Evolutionary conservation across 345 rosid species (phyloP), one percentile per base, ranked within the genome.

Genomic region (Hibiscus mutabilis): DNA sequence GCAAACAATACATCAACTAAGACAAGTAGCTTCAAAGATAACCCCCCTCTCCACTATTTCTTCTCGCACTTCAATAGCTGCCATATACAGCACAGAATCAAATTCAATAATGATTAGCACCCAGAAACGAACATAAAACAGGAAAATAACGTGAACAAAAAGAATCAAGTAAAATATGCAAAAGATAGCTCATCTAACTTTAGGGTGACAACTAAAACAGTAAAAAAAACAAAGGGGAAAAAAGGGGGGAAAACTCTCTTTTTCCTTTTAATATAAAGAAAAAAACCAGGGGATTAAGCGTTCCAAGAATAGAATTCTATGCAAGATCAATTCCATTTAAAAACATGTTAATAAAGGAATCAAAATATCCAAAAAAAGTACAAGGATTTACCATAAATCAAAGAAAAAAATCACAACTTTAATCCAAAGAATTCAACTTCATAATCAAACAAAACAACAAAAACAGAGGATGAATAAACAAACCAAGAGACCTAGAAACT

Each of bases 1-100:
- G 56, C 74, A 64, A 79, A 69, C 61, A 64, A 55, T 56, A 60
- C 51, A 21, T 69, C 78, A 53, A 76, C 75, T 68, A 69, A 5
- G 70, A 65, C 63, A 69, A 71, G 59, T 14, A 73, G 49, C 71
- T 75, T 65, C 72, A 68, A 69, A 61, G 59, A 71, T 64, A 63
- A 72, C 33, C 42, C 22, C 70, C 12, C 9, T 53, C 55, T 13
- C 71, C 60, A 59, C 58, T 33, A 8, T 14, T 31, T 35, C 55
- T 14, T 69, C 66, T 73, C 10, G 40, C 67, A 68, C 79, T 80
- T 62, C 75, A 72, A 71, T 59, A 2, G 73, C 49, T 52, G 64
- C 55, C 21, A 49, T 18, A 57, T 6, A 67, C 3, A 25, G 24
- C 22, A 27, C 3, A 18, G 4, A 52, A 14, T 49, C 70, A 67